Evolutionary conservation across 768 basidiomycete genomes (phyloP), one percentile per base, ranked within the genome.

Genomic region (Krasilnikovozyma curviuscula): DNA sequence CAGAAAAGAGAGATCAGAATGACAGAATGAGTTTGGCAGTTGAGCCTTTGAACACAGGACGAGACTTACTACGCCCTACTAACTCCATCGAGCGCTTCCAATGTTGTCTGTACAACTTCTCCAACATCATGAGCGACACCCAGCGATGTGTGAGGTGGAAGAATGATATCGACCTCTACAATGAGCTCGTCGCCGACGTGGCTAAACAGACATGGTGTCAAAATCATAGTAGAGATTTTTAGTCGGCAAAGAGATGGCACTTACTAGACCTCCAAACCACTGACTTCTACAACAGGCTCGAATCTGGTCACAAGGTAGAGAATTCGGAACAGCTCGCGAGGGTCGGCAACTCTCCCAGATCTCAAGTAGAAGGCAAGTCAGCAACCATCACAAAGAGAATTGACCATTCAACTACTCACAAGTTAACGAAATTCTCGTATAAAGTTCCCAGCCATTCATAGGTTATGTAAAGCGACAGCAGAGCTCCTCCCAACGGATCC

Each of bases 61-160:
- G n/a, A n/a, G n/a, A n/a, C n/a, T n/a, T n/a, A n/a, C n/a, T n/a
- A n/a, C n/a, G n/a, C n/a, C n/a, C n/a, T n/a, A n/a, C n/a, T n/a
- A n/a, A n/a, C n/a, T n/a, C n/a, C n/a, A n/a, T n/a, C n/a, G n/a
- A n/a, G n/a, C n/a, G n/a, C n/a, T n/a, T n/a, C n/a, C n/a, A n/a
- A n/a, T n/a, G n/a, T n/a, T n/a, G n/a, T n/a, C n/a, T n/a, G n/a
- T n/a, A n/a, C n/a, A n/a, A n/a, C n/a, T n/a, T n/a, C n/a, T n/a
- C 45, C 50, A 13, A 46, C 9, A 35, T 52, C 50, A 19, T 52
- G 50, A 7, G 50, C 50, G 24, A 28, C 32, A n/a, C 48, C 45
- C 1, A 52, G 38, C 2, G 38, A 31, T 7, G 50, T 52, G 7
- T 52, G 19, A 14, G 50, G 45, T 10, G 50, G 50, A 8, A 52